These are phyloP conservation scores for Miscanthus lutarioriparius DNA, from an alignment of 176 grass and related monocot species.

Conservation along the genomic window DNA sequence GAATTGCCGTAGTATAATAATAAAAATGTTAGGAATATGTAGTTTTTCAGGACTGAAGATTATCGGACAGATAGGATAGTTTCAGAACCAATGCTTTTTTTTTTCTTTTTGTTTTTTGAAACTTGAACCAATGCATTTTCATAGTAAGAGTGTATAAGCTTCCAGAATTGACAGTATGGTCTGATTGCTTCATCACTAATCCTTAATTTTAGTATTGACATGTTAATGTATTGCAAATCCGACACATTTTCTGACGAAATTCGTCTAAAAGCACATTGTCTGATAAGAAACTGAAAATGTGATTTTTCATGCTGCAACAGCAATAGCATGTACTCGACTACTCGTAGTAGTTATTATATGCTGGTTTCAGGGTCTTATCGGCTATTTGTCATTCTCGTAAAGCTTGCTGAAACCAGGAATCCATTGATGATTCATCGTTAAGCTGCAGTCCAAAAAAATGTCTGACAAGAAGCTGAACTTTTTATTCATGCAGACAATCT, in stretches of 20 bases:
- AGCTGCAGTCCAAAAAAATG: neutral
- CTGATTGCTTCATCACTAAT: neutral
- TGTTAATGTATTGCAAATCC: neutral
- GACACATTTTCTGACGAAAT: neutral
- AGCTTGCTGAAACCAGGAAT: neutral
- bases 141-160: neutral
- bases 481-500: conserved; percentile 51
- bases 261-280: neutral
- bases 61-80: neutral
- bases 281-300: conserved; percentile 25
- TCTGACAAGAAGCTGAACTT: conserved; percentile 21
- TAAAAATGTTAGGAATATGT: neutral
- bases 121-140: neutral
- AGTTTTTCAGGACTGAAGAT: neutral
- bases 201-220: neutral
- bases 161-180: neutral
- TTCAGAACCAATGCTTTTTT: neutral
- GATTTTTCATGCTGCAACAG: neutral
- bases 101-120: too few species aligned
- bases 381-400: neutral
- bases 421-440: neutral
- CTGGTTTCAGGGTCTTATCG: neutral
- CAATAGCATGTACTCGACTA: neutral
- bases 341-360: neutral
- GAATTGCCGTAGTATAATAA: neutral